These are phyloP conservation scores for Paspalum notatum DNA, from an alignment of 176 grass and related monocot species.

Conservation along the genomic window DNA sequence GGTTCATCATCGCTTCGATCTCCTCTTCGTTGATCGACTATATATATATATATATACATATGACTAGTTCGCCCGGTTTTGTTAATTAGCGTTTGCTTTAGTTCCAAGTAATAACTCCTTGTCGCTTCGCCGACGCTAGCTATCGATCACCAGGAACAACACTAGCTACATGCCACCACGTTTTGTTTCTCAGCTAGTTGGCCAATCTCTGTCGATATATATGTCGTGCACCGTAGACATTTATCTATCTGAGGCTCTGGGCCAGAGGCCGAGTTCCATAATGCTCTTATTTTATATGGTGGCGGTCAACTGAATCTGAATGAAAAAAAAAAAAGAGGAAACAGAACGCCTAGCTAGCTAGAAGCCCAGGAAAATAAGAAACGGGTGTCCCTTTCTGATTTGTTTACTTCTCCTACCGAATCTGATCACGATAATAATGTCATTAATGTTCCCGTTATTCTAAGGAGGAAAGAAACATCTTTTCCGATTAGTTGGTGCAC, in stretches of 20 bases:
- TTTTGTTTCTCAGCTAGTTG: background rate
- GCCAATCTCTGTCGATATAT: background rate
- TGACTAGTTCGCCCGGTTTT: conserved; percentile 1
- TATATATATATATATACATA: no score
- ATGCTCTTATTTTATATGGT: background rate
- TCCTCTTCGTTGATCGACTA: no score
- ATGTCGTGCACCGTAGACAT: background rate
- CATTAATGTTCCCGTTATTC: background rate
- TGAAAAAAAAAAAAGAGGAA: background rate
- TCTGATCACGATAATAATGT: background rate
- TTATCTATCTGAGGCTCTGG: background rate
- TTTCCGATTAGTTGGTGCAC: conserved; percentile 6
- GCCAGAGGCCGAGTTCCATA: background rate
- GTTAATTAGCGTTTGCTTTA: background rate
- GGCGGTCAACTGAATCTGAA: background rate
- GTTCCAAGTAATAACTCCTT: background rate
- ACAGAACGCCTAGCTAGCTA: no score
- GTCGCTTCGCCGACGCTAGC: background rate
- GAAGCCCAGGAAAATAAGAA: background rate
- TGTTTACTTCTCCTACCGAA: conserved; percentile 18
- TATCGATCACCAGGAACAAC: background rate
- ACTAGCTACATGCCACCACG: conserved; percentile 18
- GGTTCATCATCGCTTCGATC: no score
- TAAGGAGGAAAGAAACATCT: conserved; percentile 11
- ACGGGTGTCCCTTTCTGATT: background rate